Evolutionary conservation across 2,329 filamentous ascomycete species (phyloP).

Genomic region (Tolypocladium pustulatum): DNA sequence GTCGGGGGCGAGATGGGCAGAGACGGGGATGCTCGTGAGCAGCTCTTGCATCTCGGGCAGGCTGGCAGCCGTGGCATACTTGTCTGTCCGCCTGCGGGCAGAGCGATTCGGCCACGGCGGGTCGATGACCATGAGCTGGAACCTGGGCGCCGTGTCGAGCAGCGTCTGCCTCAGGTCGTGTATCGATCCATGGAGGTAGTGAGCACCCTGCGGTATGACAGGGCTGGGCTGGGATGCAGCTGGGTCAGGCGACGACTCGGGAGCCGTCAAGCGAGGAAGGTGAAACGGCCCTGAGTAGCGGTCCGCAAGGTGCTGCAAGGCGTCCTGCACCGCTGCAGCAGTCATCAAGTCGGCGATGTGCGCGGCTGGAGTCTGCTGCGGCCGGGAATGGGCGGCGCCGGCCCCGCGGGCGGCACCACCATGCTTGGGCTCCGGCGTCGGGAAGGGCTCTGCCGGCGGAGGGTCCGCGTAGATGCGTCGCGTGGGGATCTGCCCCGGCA

Average conservation of each 20-base stretch:
- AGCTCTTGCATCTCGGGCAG: conserved; percentile 36
- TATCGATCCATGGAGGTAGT: conserved; percentile 39
- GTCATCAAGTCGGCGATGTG: conserved; percentile 45
- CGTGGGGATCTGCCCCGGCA: conserved; percentile 21
- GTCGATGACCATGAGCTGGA: conserved; percentile 62
- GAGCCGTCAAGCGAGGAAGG: conserved; percentile 26
- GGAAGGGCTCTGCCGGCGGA: conserved; percentile 34
- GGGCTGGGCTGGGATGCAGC: conserved; percentile 4
- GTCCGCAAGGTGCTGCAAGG: conserved; percentile 26
- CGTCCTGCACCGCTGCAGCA: conserved; percentile 31
- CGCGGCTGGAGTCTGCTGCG: conserved; percentile 28
- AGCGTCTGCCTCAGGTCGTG: conserved; percentile 29
- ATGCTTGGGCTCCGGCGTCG: conserved; percentile 35
- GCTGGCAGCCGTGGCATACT: conserved; percentile 36
- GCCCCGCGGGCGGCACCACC: neutral
- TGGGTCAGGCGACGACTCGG: neutral
- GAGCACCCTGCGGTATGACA: conserved; percentile 30
- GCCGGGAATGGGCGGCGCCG: conserved; percentile 16
- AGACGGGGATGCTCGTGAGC: conserved; percentile 45
- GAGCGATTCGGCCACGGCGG: conserved; percentile 78
- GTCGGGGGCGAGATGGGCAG: conserved; percentile 37
- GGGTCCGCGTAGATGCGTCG: conserved; percentile 35
- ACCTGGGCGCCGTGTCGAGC: conserved; percentile 33
- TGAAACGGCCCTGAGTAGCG: conserved; percentile 33
- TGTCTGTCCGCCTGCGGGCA: conserved; percentile 45